These are phyloP conservation scores for Ogataea corticis DNA, from an alignment of 805 yeast genomes.

Conservation along the genomic window DNA sequence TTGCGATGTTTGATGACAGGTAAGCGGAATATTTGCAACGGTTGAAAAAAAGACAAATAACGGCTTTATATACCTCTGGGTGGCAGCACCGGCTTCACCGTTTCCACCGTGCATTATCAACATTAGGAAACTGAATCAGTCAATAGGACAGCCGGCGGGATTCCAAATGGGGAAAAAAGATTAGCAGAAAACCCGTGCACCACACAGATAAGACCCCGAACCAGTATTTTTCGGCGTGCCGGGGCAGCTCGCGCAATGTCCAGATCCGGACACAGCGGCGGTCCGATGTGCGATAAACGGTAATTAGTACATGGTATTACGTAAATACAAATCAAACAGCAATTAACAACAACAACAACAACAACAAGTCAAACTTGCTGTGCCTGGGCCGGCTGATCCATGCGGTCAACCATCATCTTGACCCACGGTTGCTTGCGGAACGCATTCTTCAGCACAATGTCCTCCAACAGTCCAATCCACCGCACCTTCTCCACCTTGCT, in stretches of 20 bases:
- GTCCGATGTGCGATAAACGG: neutral
- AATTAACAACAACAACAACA: neutral
- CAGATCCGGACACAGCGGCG: neutral
- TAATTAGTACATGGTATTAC: slow-evolving; percentile 1
- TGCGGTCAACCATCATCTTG: slow-evolving; percentile 28
- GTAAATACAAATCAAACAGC: neutral
- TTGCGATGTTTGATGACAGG: too few species aligned
- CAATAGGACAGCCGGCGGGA: neutral
- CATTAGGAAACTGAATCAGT: neutral
- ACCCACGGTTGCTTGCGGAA: slow-evolving; percentile 40
- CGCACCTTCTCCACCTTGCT: slow-evolving; percentile 54
- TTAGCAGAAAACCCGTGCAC: neutral
- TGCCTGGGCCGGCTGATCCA: neutral
- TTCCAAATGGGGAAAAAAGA: slow-evolving; percentile 2
- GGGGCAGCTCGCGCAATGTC: neutral
- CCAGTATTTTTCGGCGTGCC: slow-evolving; percentile 1
- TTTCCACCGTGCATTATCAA: neutral
- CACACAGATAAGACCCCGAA: neutral
- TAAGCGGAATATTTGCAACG: too few species aligned
- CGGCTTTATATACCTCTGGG: neutral
- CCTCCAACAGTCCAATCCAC: slow-evolving; percentile 67
- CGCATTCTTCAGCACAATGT: slow-evolving; percentile 44
- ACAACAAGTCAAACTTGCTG: neutral
- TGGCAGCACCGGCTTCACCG: neutral
- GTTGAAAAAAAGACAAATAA: too few species aligned